These are phyloP conservation scores for Saccharomycopsis sp. DNA, from an alignment of 805 yeast species.

Conservation along the genomic window DNA sequence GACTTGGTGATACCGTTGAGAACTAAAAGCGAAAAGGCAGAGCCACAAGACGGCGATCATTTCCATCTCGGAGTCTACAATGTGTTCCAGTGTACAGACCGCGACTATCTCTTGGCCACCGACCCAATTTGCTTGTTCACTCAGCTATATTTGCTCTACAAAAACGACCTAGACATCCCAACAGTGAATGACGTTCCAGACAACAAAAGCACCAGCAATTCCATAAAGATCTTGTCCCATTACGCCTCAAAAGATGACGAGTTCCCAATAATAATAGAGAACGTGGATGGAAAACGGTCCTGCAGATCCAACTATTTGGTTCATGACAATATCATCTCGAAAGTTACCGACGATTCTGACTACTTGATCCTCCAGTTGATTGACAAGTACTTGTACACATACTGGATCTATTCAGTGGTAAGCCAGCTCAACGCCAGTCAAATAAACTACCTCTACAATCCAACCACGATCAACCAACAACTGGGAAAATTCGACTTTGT, in stretches of 20 bases:
- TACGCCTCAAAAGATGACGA: slow-evolving; percentile 40
- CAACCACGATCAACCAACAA: not conserved
- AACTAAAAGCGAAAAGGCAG: not conserved
- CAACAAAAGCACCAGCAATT: slow-evolving; percentile 1
- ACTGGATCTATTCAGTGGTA: slow-evolving; percentile 31
- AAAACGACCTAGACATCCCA: slow-evolving; percentile 9
- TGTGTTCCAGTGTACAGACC: slow-evolving; percentile 4
- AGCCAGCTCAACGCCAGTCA: slow-evolving; percentile 14
- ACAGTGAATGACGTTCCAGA: not conserved
- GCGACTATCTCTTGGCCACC: slow-evolving; percentile 13
- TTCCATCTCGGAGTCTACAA: slow-evolving; percentile 17
- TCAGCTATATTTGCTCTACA: slow-evolving; percentile 10
- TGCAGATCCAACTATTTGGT: not conserved
- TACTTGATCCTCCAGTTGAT: slow-evolving; percentile 29
- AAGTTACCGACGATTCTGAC: slow-evolving; percentile 23
- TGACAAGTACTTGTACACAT: slow-evolving; percentile 37
- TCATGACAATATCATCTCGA: slow-evolving; percentile 17
- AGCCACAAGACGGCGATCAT: not conserved
- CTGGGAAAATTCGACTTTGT: not conserved
- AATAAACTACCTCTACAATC: slow-evolving; percentile 3
- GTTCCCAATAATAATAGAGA: slow-evolving; percentile 46
- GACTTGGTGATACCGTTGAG: not conserved
- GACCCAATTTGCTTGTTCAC: slow-evolving; percentile 20
- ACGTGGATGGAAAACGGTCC: slow-evolving; percentile 21
- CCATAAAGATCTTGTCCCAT: slow-evolving; percentile 30